A percentile compares a stretch with the other conserved stretches of the same genome.
Evolutionary conservation across 164 flowering plant species (phyloP).

Genomic region (Santalum album): DNA sequence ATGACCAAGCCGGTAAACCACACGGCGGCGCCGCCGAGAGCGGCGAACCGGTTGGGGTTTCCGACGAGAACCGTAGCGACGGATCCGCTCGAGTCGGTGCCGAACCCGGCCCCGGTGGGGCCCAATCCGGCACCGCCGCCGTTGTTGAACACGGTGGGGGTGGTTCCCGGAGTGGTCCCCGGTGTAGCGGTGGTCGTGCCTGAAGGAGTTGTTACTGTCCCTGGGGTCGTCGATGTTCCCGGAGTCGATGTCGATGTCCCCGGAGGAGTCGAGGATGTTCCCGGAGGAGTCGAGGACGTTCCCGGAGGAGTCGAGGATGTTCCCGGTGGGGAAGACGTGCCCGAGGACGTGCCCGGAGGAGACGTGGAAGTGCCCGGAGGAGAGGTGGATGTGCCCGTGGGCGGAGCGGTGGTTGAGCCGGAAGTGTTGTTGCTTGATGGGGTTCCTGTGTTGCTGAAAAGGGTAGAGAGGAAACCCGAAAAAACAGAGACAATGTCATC

Average conservation of each 20-base stretch:
- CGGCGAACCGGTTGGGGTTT: slow-evolving; percentile 24
- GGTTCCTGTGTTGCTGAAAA: slow-evolving; percentile 9
- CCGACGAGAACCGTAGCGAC: background rate
- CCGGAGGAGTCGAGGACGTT: slow-evolving; percentile 1
- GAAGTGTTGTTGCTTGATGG: slow-evolving; percentile 7
- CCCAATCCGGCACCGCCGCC: slow-evolving; percentile 11
- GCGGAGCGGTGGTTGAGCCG: slow-evolving; percentile 8
- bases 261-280: slow-evolving; percentile 4
- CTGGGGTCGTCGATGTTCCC: background rate
- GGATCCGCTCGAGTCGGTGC: background rate
- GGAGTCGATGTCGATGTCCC: background rate
- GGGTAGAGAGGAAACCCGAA: background rate
- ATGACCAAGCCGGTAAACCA: background rate
- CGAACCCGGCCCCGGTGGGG: slow-evolving; percentile 4
- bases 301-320: slow-evolving; percentile 3
- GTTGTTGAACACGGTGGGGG: slow-evolving; percentile 23
- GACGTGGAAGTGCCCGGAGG: slow-evolving; percentile 2
- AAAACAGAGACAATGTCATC: background rate
- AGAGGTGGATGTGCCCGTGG: slow-evolving; percentile 10
- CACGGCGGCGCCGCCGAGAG: slow-evolving; percentile 20
- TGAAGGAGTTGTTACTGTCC: background rate
- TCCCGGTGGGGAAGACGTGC: slow-evolving; percentile 11
- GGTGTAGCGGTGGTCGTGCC: slow-evolving; percentile 5
- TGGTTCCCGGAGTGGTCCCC: slow-evolving; percentile 11
- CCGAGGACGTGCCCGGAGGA: no score